These are phyloP conservation scores for Trypanosoma avium DNA, from an alignment of 208 protist genomes.

Conservation along the genomic window DNA sequence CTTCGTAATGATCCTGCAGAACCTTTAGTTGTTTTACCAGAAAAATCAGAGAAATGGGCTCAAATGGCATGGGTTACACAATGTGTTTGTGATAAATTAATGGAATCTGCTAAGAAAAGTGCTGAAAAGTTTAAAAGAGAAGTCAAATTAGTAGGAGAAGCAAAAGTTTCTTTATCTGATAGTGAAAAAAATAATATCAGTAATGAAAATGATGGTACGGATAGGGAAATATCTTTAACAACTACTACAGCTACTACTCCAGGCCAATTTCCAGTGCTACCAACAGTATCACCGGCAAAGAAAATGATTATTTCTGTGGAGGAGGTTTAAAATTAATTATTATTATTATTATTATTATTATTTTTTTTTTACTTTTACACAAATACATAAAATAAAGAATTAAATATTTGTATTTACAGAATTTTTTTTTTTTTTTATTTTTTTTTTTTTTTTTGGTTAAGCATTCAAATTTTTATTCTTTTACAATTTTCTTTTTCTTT, in stretches of 20 bases:
- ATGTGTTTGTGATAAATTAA: constrained; percentile 49
- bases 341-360: constrained; percentile 7
- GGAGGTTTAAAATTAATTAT: neutral
- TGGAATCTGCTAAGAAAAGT: constrained; percentile 45
- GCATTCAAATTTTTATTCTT: too few relatives aligned
- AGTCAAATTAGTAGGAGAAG: too few relatives aligned
- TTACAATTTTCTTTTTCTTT: neutral
- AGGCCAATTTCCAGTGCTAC: too few relatives aligned
- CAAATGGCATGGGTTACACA: constrained; percentile 54
- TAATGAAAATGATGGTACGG: too few relatives aligned
- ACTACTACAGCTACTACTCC: too few relatives aligned
- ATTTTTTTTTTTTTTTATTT: neutral
- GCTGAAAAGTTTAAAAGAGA: neutral
- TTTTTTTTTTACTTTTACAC: constrained; percentile 15
- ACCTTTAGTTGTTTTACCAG: constrained; percentile 43
- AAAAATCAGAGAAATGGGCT: constrained; percentile 47
- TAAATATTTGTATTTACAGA: neutral
- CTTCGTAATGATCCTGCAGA: constrained; percentile 40
- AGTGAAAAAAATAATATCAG: too few relatives aligned
- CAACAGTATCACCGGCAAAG: too few relatives aligned
- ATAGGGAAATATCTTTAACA: too few relatives aligned
- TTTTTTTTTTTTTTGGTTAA: constrained; percentile 10
- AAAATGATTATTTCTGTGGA: constrained; percentile 9
- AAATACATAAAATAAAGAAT: constrained; percentile 6
- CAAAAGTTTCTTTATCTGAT: too few relatives aligned